phyloP scores from a whole-genome alignment of 2,329 filamentous ascomycete species.

The Zalaria sp. region DNA sequence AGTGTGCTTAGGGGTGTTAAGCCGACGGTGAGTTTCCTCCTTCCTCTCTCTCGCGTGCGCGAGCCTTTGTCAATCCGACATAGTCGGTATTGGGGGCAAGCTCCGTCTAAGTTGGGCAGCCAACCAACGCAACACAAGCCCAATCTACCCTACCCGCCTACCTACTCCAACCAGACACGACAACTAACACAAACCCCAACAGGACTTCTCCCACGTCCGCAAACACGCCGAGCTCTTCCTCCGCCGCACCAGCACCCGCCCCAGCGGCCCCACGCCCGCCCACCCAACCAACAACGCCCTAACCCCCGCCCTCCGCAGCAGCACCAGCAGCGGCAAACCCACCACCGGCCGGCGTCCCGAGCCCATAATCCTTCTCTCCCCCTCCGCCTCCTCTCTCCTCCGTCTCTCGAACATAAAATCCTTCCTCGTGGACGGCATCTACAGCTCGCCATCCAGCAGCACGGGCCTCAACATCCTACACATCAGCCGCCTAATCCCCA shows the following conservation, averaged over 20 bases:
- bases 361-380: conserved; percentile 93
- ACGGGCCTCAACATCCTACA: conserved; percentile 65
- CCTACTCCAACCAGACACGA: no score
- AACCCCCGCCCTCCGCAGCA: conserved; percentile 14
- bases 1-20: conserved; percentile 76
- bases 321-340: conserved; percentile 14
- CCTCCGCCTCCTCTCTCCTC: conserved; percentile 84
- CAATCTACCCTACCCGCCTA: no score
- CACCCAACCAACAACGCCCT: conserved; percentile 7
- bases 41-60: neutral
- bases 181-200: conserved; percentile 1
- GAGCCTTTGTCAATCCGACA: no score
- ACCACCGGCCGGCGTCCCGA: conserved; percentile 39
- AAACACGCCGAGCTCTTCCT: conserved; percentile 73
- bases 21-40: conserved; percentile 51
- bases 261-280: conserved; percentile 34
- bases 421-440: conserved; percentile 77
- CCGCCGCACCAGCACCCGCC: conserved; percentile 32
- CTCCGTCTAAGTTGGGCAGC: no score
- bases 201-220: conserved; percentile 92
- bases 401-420: conserved; percentile 92
- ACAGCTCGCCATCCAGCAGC: conserved; percentile 52
- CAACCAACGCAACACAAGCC: no score
- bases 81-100: no score
- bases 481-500: conserved; percentile 65